These are phyloP conservation scores for Sutorius australiensis DNA, from an alignment of 768 basidiomycete species.

Conservation along the genomic window DNA sequence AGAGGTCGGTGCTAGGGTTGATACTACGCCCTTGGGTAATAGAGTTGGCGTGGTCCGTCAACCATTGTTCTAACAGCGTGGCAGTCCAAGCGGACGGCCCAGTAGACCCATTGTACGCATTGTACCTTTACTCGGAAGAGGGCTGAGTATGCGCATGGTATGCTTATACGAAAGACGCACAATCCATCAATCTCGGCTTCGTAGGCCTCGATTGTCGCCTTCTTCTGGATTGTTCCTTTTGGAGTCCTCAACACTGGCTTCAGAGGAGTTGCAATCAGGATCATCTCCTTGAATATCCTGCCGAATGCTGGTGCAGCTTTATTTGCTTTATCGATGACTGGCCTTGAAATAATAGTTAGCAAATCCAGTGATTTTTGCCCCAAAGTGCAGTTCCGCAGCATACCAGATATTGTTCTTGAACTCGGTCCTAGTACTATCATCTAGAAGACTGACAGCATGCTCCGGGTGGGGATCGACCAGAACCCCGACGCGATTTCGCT, in stretches of 20 bases:
- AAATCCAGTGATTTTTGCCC: too few relatives aligned
- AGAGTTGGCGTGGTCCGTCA: too few relatives aligned
- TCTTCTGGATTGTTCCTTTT: slow-evolving; percentile 46
- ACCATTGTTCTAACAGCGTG: too few relatives aligned
- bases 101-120: too few relatives aligned
- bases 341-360: slow-evolving; percentile 20
- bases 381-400: not conserved
- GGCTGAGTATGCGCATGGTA: too few relatives aligned
- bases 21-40: too few relatives aligned
- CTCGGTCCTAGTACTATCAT: slow-evolving; percentile 26
- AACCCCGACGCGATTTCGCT: slow-evolving; percentile 27
- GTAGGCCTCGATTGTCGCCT: slow-evolving; percentile 29
- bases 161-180: too few relatives aligned
- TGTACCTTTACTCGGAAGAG: too few relatives aligned
- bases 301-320: slow-evolving; percentile 37
- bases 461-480: slow-evolving; percentile 32
- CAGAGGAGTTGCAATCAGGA: slow-evolving; percentile 38
- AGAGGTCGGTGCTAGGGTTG: too few relatives aligned
- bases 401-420: slow-evolving; percentile 39
- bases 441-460: slow-evolving; percentile 31
- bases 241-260: slow-evolving; percentile 44
- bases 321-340: slow-evolving; percentile 43
- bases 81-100: too few relatives aligned
- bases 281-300: slow-evolving; percentile 51
- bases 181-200: too few relatives aligned